Evolutionary conservation across 345 rosid species (phyloP), one percentile per base, ranked within the genome.

Genomic region (Aurinia saxatilis): DNA sequence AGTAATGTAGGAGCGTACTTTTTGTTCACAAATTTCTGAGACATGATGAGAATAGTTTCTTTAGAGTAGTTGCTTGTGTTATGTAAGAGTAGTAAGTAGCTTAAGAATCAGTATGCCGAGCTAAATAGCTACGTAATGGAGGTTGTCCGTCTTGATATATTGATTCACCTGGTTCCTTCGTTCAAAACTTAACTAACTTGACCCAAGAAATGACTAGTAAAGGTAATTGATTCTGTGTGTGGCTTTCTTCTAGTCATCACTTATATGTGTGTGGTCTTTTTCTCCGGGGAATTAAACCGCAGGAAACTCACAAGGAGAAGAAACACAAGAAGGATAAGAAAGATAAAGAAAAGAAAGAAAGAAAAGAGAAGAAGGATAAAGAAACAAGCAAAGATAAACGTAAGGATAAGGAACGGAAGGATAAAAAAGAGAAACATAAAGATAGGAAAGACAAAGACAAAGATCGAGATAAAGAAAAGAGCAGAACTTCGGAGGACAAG

Each of bases 241-340:
- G 51, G 39, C 9, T 41, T 40, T 57, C 39, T 23, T 49, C 13
- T 12, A 46, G 10, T 16, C 47, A 21, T 31, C 53, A 56, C 68
- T 70, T 57, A 57, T 23, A 27, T 55, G 7, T 27, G 18, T 64
- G 29, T 64, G 35, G 15, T 56, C 7, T 40, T 50, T 65, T 52
- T 10, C 44, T 15, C 40, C n/a, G 39, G 44, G 58, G 17, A 33
- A 40, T 21, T 18, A 21, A 19, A 66, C 45, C 36, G 39, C 78
- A 84, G 90, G 87, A 76, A 74, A 84, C 74, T 45, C 61, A 52
- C 46, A 80, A 74, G 73, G 86, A 81, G 67, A 81, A 78, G 63
- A 84, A 70, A 39, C 78, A 69, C 63, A 81, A 81, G 58, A 79
- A 70, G 63, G 86, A 84, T 48, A 71, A 57, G 60, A 79, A 78